Evolutionary conservation across 2,329 filamentous ascomycete genomes (phyloP).

Genomic region (Dryadomyces sulphureus): DNA sequence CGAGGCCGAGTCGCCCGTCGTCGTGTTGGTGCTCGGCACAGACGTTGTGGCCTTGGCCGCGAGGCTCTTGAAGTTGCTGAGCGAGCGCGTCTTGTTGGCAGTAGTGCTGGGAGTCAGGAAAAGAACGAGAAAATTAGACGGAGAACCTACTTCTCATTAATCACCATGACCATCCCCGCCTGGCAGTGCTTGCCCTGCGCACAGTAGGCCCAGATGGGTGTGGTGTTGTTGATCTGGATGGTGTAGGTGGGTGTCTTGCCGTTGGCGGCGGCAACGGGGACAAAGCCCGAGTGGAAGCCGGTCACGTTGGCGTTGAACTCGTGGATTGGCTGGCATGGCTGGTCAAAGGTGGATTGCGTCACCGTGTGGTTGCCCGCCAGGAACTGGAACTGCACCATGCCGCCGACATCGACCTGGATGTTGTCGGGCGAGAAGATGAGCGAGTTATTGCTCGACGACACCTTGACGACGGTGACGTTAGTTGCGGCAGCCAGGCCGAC

Average conservation of each 20-base stretch:
- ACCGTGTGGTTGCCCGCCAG: constrained; percentile 60
- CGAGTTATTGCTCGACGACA: constrained; percentile 30
- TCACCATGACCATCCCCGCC: constrained; percentile 58
- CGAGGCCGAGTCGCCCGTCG: constrained; percentile 4
- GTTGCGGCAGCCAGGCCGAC: constrained; percentile 25
- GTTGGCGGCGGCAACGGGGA: constrained; percentile 42
- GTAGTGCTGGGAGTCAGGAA: constrained; percentile 20
- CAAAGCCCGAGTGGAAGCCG: constrained; percentile 55
- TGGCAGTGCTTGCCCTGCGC: constrained; percentile 62
- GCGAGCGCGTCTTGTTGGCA: constrained; percentile 36
- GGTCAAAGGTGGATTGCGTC: constrained; percentile 54
- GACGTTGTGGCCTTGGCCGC: constrained; percentile 25
- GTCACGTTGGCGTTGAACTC: constrained; percentile 36
- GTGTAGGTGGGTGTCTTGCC: constrained; percentile 53
- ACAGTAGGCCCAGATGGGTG: constrained; percentile 69
- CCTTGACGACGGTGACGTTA: constrained; percentile 44
- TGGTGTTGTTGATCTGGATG: constrained; percentile 51
- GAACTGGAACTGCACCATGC: constrained; percentile 55
- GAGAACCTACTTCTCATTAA: constrained; percentile 61
- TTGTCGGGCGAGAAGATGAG: constrained; percentile 52
- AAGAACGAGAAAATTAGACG: background rate
- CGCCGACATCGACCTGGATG: constrained; percentile 46
- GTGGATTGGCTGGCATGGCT: constrained; percentile 13
- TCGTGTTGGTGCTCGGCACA: constrained; percentile 15
- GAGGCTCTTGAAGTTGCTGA: constrained; percentile 30